Percentiles rank a stretch among this genome's conserved stretches.
These are phyloP conservation scores for Pilaira anomala DNA, from an alignment of 192 early-diverging fungal genomes.

Conservation along the genomic window DNA sequence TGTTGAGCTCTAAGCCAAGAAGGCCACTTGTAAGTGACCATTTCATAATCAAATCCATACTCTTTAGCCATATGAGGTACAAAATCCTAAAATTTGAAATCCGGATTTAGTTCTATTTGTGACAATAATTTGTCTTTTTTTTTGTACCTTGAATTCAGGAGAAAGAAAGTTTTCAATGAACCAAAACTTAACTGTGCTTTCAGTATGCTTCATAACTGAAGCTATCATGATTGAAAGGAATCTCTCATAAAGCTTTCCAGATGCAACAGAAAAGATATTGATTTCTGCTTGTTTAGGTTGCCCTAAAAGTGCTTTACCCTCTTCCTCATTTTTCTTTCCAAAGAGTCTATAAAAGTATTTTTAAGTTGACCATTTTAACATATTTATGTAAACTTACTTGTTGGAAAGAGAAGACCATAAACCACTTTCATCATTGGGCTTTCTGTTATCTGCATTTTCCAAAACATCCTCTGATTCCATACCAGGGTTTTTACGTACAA, in stretches of 20 bases:
- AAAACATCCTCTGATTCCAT: conserved; percentile 77
- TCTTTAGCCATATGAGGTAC: conserved; percentile 83
- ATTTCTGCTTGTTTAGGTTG: conserved; percentile 57
- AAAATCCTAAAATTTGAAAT: conserved; percentile 65
- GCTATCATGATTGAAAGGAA: conserved; percentile 97
- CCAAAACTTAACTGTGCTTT: conserved; percentile 96
- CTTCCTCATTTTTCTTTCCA: conserved; percentile 4
- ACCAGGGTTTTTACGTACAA: conserved; percentile 75
- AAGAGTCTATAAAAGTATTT: conserved; percentile 16
- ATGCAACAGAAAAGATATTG: conserved; percentile 97
- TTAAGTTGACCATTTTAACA: not conserved
- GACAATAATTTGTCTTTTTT: not conserved
- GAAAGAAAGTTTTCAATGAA: conserved; percentile 97
- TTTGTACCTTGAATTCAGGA: conserved; percentile 83
- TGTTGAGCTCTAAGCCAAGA: conserved; percentile 90
- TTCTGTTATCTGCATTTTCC: conserved; percentile 27
- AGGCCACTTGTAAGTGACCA: conserved; percentile 99
- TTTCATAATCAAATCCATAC: conserved; percentile 90
- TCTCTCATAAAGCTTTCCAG: conserved; percentile 96
- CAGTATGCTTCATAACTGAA: conserved; percentile 83
- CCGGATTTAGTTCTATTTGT: not conserved
- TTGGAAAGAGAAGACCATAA: conserved; percentile 60
- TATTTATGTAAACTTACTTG: conserved; percentile 48
- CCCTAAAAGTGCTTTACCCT: conserved; percentile 9
- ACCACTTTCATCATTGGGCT: conserved; percentile 35